Evolutionary conservation across 441 rosid species (phyloP).

Genomic region (Pelargonium fulgidum): DNA sequence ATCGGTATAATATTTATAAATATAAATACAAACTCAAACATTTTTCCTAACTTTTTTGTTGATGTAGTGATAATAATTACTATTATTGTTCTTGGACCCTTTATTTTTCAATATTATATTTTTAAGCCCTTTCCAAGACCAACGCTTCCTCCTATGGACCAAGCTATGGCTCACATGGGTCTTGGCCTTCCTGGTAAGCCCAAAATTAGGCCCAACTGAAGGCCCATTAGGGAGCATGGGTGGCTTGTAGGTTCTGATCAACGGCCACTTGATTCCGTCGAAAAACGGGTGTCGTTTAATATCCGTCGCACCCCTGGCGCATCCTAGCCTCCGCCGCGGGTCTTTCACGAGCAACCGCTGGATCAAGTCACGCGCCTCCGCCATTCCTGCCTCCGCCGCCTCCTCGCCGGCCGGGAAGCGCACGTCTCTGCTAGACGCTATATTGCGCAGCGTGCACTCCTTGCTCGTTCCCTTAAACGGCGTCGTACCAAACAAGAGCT

Average conservation of each 20-base stretch:
- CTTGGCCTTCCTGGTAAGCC: conserved; percentile 25
- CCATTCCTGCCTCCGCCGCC: conserved; percentile 32
- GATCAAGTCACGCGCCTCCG: conserved; percentile 47
- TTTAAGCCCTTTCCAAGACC: conserved; percentile 23
- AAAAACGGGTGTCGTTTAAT: conserved; percentile 55
- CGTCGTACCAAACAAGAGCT: conserved; percentile 44
- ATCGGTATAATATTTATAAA: not conserved
- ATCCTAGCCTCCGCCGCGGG: conserved; percentile 47
- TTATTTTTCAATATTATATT: conserved; percentile 15
- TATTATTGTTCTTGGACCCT: conserved; percentile 16
- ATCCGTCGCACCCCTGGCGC: conserved; percentile 49
- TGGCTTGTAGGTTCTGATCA: conserved; percentile 54
- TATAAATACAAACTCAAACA: not conserved
- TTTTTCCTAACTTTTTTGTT: conserved; percentile 3
- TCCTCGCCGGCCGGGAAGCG: conserved; percentile 18
- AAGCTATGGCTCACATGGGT: not conserved
- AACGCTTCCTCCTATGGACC: conserved; percentile 18
- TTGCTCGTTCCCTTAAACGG: conserved; percentile 54
- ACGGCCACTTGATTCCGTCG: conserved; percentile 55
- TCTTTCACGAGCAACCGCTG: conserved; percentile 49
- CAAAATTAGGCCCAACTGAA: conserved; percentile 10
- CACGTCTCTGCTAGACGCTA: conserved; percentile 38
- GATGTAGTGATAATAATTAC: conserved; percentile 21
- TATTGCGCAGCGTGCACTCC: conserved; percentile 49
- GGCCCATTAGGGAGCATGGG: conserved; percentile 31